Percentiles rank a stretch among this genome's conserved stretches.
phyloP scores from a whole-genome alignment of 306 rosid genomes.

The Ceratonia siliqua region DNA sequence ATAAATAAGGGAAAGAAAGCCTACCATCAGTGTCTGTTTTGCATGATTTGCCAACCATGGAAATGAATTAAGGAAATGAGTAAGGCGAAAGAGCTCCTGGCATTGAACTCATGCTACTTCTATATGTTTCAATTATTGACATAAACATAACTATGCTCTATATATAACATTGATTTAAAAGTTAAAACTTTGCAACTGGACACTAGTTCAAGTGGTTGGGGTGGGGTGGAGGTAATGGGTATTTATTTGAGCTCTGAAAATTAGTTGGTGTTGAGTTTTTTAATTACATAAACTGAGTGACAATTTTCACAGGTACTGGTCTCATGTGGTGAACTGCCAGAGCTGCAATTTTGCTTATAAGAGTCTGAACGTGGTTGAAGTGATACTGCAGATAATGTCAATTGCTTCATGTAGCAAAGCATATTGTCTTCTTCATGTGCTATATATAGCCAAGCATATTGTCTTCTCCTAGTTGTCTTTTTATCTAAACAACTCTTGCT shows the following conservation, averaged over 20 bases:
- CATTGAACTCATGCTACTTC: not conserved
- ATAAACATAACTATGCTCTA: not conserved
- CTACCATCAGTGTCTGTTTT: too few relatives aligned
- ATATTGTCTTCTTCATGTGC: too few relatives aligned
- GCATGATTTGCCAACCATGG: conserved; percentile 6
- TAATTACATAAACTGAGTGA: not conserved
- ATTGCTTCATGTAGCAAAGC: too few relatives aligned
- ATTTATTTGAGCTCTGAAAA: too few relatives aligned
- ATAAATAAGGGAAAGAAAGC: too few relatives aligned
- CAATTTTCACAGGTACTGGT: conserved; percentile 63
- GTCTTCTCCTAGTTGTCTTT: too few relatives aligned
- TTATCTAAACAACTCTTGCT: too few relatives aligned
- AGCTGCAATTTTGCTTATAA: conserved; percentile 83
- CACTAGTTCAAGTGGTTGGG: too few relatives aligned
- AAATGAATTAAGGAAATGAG: not conserved
- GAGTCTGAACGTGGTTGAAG: conserved; percentile 64
- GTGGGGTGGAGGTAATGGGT: too few relatives aligned
- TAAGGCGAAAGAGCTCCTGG: not conserved
- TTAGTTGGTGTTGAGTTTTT: not conserved
- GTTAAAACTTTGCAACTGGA: too few relatives aligned
- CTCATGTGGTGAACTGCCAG: conserved; percentile 79
- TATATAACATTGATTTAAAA: too few relatives aligned
- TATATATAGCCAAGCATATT: too few relatives aligned
- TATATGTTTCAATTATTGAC: not conserved
- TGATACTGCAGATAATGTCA: conserved; percentile 58